Evolutionary conservation across 345 rosid species (phyloP), one percentile per base, ranked within the genome.

Genomic region (Rhizophora mangle): DNA sequence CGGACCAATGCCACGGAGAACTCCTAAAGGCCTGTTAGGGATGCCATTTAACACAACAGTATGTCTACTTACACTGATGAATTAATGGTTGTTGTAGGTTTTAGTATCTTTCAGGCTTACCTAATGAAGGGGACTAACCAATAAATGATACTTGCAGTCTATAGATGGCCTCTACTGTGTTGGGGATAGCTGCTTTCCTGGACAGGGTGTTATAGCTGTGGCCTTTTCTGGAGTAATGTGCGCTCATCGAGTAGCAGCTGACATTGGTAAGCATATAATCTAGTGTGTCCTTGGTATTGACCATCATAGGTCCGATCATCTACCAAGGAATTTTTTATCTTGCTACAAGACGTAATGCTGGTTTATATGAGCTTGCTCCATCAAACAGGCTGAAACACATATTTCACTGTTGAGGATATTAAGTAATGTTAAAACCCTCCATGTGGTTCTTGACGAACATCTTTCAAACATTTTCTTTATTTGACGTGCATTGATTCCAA

Each of bases 111-210:
- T 55, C 11, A 39, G 72, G 20, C 6, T 27, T 51, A 36, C 68
- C 55, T 47, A 72, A 63, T 56, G 58, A 22, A 43, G 27, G 59
- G 65, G 68, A 27, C 54, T 54, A 72, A 74, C 36, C 27, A 51
- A 68, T 63, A 62, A 65, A 9, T 61, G 60, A 72, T 64, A 64
- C 60, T 80, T 71, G 76, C 90, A 94, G 96, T 86, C 85, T 30
- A 73, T 94, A 78, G 78, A 81, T 49, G 84, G 95, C 62, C 85
- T 94, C 63, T 94, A 94, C 79, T 89, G 97, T 72, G 99, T 94
- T 59, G 97, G 99, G 52, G 97, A 94, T 73, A 91, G 97, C 83
- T 94, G 96, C 83, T 94, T 94, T 82, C 99, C 99, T 26, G 97
- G 99, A 67, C 96, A 94, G 73, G 99, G 97, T 65, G 96, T 94